Evolutionary conservation across 208 protist genomes (phyloP).

Genomic region (Naegleria gruberi): DNA sequence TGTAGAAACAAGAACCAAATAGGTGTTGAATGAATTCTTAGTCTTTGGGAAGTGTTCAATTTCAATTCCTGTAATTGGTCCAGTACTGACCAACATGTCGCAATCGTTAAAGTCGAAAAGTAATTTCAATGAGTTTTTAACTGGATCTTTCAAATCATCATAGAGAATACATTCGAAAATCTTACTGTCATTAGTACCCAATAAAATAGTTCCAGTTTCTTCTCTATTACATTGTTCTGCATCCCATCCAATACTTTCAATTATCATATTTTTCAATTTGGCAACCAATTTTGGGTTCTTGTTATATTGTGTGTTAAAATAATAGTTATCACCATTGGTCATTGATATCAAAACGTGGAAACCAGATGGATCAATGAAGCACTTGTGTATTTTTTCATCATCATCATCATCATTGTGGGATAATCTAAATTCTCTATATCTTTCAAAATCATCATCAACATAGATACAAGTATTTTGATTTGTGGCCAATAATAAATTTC

Average conservation of each 20-base stretch:
- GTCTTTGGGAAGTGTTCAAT: constrained; percentile 45
- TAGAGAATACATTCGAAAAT: constrained; percentile 51
- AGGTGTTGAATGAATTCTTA: background rate
- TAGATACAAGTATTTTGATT: background rate
- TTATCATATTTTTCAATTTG: constrained; percentile 38
- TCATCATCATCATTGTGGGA: background rate
- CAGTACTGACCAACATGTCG: background rate
- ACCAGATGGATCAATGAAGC: constrained; percentile 56
- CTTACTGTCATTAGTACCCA: constrained; percentile 48
- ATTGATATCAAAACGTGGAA: constrained; percentile 53
- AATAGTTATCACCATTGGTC: constrained; percentile 51
- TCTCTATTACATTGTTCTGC: background rate
- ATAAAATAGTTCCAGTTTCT: constrained; percentile 41
- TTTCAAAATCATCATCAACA: background rate
- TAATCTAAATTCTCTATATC: background rate
- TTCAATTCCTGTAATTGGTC: constrained; percentile 46
- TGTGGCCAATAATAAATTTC: background rate
- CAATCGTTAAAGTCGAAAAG: constrained; percentile 34
- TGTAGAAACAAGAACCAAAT: constrained; percentile 31
- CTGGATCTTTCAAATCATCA: constrained; percentile 26
- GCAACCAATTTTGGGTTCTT: constrained; percentile 41
- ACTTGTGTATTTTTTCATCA: constrained; percentile 46
- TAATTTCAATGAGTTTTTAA: constrained; percentile 15
- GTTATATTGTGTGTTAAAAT: constrained; percentile 38
- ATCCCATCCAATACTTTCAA: constrained; percentile 58